phyloP scores from a whole-genome alignment of 2,329 filamentous ascomycete genomes.

The Cercospora sp. region DNA sequence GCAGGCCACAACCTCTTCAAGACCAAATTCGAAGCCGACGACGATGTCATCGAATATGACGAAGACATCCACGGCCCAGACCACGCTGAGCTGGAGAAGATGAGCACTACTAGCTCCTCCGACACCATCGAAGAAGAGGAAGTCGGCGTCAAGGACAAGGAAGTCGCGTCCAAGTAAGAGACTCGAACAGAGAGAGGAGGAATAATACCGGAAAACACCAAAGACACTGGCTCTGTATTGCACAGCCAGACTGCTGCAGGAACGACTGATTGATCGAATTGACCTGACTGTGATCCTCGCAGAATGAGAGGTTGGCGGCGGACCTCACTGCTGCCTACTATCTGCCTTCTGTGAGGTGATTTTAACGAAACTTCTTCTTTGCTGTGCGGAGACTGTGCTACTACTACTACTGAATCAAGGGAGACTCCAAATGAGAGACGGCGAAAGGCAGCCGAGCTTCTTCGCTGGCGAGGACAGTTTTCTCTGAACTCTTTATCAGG shows the following conservation, averaged over 20 bases:
- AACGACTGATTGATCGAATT: constrained; percentile 1
- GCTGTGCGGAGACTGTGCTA: constrained; percentile 9
- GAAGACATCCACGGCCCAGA: constrained; percentile 76
- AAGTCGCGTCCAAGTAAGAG: constrained; percentile 8
- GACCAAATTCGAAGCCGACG: constrained; percentile 94
- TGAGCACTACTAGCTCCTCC: constrained; percentile 47
- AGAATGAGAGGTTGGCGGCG: not conserved
- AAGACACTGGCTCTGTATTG: constrained; percentile 19
- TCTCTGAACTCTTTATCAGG: not conserved
- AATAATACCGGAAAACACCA: not conserved
- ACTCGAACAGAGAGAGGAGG: not conserved
- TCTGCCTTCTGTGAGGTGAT: not conserved
- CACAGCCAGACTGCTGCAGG: constrained; percentile 16
- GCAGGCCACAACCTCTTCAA: constrained; percentile 76
- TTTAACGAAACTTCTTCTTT: constrained; percentile 9
- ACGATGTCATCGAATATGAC: constrained; percentile 74
- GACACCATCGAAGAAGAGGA: constrained; percentile 62
- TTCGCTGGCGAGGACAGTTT: constrained; percentile 22
- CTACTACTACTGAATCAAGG: constrained; percentile 5
- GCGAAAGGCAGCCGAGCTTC: constrained; percentile 5
- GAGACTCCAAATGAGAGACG: not conserved
- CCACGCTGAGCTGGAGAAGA: constrained; percentile 48
- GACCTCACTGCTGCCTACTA: not conserved
- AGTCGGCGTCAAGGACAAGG: constrained; percentile 46
- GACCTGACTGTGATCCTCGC: constrained; percentile 1